These are phyloP conservation scores for Nitzschia sp. DNA, from an alignment of 108 stramenopile genomes.

Conservation along the genomic window DNA sequence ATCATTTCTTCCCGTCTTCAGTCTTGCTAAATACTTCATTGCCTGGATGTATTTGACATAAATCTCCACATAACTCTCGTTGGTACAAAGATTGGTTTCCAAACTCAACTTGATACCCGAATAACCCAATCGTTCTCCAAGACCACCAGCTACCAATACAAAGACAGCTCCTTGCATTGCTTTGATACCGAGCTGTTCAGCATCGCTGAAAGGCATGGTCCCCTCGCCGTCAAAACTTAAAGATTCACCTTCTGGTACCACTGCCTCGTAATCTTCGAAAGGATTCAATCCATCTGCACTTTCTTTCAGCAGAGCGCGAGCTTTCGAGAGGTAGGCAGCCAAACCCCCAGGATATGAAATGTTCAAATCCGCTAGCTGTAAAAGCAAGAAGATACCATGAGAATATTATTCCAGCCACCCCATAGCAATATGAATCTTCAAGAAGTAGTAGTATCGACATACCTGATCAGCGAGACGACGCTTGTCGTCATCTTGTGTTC, in stretches of 20 bases:
- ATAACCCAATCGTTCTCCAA: conserved; percentile 98
- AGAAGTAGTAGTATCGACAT: too few relatives aligned
- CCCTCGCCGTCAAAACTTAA: conserved; percentile 84
- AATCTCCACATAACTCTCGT: conserved; percentile 74
- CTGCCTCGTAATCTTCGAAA: conserved; percentile 91
- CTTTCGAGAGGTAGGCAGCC: conserved; percentile 86
- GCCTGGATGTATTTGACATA: conserved; percentile 93
- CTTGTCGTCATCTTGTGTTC: conserved; percentile 81
- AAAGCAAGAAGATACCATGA: not conserved
- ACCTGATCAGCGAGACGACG: conserved; percentile 73
- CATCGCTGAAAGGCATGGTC: conserved; percentile 79
- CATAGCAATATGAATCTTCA: too few relatives aligned
- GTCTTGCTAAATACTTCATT: conserved; percentile 81
- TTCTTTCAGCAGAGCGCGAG: conserved; percentile 82
- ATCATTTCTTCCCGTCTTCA: conserved; percentile 53
- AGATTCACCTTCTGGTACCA: conserved; percentile 89
- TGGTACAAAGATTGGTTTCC: conserved; percentile 78
- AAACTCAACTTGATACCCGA: conserved; percentile 95
- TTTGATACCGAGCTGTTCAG: conserved; percentile 73
- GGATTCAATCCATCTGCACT: conserved; percentile 91
- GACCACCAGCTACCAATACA: conserved; percentile 92
- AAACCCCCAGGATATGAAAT: conserved; percentile 94
- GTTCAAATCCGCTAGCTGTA: conserved; percentile 84
- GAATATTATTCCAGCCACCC: not conserved
- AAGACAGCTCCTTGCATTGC: conserved; percentile 66